phyloP scores from a whole-genome alignment of 176 grass and related monocot genomes.

The Lolium perenne region DNA sequence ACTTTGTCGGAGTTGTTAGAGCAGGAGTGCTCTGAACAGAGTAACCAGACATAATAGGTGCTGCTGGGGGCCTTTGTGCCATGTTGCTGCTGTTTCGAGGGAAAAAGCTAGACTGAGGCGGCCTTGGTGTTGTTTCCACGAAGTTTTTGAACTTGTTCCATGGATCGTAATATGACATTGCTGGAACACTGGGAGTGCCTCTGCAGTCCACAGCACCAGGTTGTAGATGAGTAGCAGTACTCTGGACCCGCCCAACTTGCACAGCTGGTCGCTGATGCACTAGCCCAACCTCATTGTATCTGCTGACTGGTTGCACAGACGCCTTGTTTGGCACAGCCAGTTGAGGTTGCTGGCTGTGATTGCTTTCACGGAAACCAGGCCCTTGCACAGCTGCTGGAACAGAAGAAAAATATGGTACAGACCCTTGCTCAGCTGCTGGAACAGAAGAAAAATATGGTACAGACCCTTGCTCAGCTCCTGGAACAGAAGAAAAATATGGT shows the following conservation, averaged over 20 bases:
- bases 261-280: conserved; percentile 20
- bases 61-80: conserved; percentile 24
- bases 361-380: conserved; percentile 40
- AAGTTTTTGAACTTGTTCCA: conserved; percentile 35
- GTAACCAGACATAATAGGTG: conserved; percentile 37
- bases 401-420: conserved; percentile 33
- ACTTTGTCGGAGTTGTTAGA: conserved; percentile 41
- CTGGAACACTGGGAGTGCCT: conserved; percentile 39
- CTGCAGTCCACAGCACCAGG: conserved; percentile 11
- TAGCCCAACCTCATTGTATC: conserved; percentile 34
- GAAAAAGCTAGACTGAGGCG: conserved; percentile 45
- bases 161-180: conserved; percentile 48
- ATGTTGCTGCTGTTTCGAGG: conserved; percentile 36
- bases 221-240: conserved; percentile 27
- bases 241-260: conserved; percentile 47
- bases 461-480: conserved; percentile 34
- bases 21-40: conserved; percentile 31
- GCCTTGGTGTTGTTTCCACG: conserved; percentile 41
- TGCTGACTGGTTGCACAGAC: conserved; percentile 32
- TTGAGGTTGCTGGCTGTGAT: conserved; percentile 39
- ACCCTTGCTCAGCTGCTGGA: conserved; percentile 38
- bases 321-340: conserved; percentile 45
- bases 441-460: conserved; percentile 39
- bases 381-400: conserved; percentile 38
- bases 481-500: conserved; percentile 36